Evolutionary conservation across 257 asterid species (phyloP).

Genomic region (Thymus mandschuricus): DNA sequence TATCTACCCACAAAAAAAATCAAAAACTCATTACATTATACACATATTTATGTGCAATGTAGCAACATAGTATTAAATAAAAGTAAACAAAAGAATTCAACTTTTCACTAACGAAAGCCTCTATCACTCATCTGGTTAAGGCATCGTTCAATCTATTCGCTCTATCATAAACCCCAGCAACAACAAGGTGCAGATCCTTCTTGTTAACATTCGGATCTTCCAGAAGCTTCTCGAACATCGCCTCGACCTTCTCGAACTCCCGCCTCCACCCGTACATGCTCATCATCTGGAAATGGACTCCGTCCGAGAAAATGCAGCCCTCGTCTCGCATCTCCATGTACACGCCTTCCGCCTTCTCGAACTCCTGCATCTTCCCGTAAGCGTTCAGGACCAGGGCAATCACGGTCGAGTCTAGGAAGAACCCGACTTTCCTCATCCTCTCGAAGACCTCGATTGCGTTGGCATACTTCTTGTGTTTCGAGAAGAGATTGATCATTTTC

Average conservation of each 20-base stretch:
- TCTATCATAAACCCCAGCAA: conserved; percentile 77
- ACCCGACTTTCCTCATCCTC: conserved; percentile 74
- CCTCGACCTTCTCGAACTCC: conserved; percentile 68
- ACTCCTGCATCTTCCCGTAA: conserved; percentile 73
- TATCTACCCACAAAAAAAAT: too few relatives aligned
- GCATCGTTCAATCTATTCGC: conserved; percentile 84
- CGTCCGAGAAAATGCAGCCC: conserved; percentile 75
- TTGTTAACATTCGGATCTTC: conserved; percentile 67
- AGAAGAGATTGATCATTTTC: conserved; percentile 69
- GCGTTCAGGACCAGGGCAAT: conserved; percentile 77
- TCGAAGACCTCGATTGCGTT: conserved; percentile 85
- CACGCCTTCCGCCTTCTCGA: conserved; percentile 62
- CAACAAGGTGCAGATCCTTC: conserved; percentile 83
- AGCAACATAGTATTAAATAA: conserved; percentile 3
- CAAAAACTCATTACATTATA: neutral
- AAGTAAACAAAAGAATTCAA: neutral
- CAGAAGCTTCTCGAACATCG: conserved; percentile 55
- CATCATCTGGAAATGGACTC: conserved; percentile 93
- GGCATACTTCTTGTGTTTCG: conserved; percentile 62
- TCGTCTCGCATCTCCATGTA: conserved; percentile 79
- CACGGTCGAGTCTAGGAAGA: conserved; percentile 64
- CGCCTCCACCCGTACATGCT: conserved; percentile 67
- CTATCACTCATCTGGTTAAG: conserved; percentile 61
- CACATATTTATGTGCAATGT: conserved; percentile 22
- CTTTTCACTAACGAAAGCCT: conserved; percentile 39